Base-by-base conservation (phyloP, 75 land plant species). In the Selaginella moellendorffii region DNA sequence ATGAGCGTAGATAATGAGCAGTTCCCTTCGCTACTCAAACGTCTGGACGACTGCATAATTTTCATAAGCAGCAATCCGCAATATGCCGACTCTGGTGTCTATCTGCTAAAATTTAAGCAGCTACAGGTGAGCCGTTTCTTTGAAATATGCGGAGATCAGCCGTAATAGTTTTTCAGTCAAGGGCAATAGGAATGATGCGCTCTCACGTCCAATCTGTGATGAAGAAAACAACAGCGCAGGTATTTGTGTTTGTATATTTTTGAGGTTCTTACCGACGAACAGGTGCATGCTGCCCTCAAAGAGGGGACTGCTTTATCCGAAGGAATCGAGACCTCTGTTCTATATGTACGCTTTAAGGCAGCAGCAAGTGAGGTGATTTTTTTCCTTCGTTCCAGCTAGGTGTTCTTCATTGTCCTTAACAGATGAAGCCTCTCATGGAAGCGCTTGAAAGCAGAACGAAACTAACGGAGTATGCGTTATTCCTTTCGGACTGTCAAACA, bases 321-420 rank as follows among this genome's bases (percentile, higher is more conserved):
- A 70, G 92, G 84, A 64, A 84, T 83, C 42, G 99, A 95, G 68
- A 86, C 96, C 36, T 90, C 99, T 21, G 71, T 86, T 23, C 81
- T 95, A 18, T 90, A 95, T 81, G 88, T 95, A 24, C 87, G 97
- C 28, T 95, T 90, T 31, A 90, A 95, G 68, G 97, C 97, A 52
- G 99, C 99, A 64, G 97, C 97, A 29, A 79, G 76, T 76, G 99
- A 95, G 87, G 96, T 83, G 76, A 54, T 14, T 0, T 24, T 8
- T 28, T 17, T 56, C n/a, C 20, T 0, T n/a, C 26, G 18, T 12
- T 65, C 36, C 63, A 24, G 63, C 8, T 28, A 31, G 20, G n/a
- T 21, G n/a, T 8, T 19, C 23, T 14, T 31, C 17, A 54, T 30
- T 29, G 53, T 26, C n/a, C 26, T 65, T 66, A 72, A 30, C 83